Evolutionary conservation across 176 grass and related monocot genomes (phyloP), one percentile per base, ranked within the genome.

Genomic region (Triticum aestivum): DNA sequence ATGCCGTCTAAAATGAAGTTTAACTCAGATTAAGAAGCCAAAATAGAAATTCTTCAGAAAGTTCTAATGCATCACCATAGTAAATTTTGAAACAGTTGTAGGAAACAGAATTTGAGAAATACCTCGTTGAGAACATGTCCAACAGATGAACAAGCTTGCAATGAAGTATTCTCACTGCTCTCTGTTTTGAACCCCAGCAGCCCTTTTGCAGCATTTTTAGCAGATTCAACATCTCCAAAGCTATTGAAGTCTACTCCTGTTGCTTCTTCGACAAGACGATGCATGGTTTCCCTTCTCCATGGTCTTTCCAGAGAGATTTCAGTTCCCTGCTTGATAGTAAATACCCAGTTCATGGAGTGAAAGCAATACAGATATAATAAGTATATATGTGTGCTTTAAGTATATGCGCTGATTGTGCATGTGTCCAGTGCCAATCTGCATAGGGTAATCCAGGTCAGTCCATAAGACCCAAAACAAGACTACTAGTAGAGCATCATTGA

Each of bases 101-200:
- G 56, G 59, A 84, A 79, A 88, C 41, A 35, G 47, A 69, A 85
- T 39, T 73, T 52, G 42, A 65, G 47, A 73, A 39, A 11, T 91
- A 99, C 94, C 94, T 99, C 92, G 61, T 90, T 94, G 61, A 99
- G 97, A 89, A 99, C 87, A 94, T 99, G 97, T 69, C 97, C 97
- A 85, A 99, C 87, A 64, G 92, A 96, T 79, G 92, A 88, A 67
- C 90, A 92, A 26, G 88, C 68, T 87, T 94, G 82, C 80, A 94
- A 52, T 38, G 85, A 91, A 84, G 49, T 84, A 89, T 71, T 80
- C 51, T 83, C 89, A 83, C 21, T 89, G 59, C 80, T 82, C 66
- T 91, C 93, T 77, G 54, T 54, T 90, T 79, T 86, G 69, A 83
- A 87, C 66, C 74, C 82, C 80, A 89, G 83, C 69, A 95, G 26